These are phyloP conservation scores for Lojkania enalia DNA, from an alignment of 2,329 filamentous ascomycete genomes.

Conservation along the genomic window DNA sequence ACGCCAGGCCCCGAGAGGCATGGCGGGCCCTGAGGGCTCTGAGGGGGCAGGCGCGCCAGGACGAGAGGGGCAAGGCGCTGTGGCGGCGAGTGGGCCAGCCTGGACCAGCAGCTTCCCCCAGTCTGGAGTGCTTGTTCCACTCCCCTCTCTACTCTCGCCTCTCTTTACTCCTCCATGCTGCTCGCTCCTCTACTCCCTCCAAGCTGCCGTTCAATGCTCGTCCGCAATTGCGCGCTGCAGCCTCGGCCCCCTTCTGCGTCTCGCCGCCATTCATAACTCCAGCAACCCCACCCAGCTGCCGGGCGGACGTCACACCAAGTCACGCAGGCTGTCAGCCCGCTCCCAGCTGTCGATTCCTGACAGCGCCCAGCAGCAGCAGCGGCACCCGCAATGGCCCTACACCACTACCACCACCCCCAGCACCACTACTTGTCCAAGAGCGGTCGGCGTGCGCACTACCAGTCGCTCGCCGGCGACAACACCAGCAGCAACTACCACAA, in stretches of 20 bases:
- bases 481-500: too few relatives aligned
- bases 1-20: too few relatives aligned
- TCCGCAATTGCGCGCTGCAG: background rate
- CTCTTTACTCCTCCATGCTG: background rate
- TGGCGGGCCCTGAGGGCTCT: too few relatives aligned
- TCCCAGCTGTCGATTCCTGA: slow-evolving; percentile 22
- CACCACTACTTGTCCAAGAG: background rate
- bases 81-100: too few relatives aligned
- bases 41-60: too few relatives aligned
- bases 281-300: background rate
- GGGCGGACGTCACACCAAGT: slow-evolving; percentile 5
- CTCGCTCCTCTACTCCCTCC: background rate
- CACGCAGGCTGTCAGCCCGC: background rate
- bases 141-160: background rate
- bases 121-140: too few relatives aligned
- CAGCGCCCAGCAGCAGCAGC: slow-evolving; percentile 18
- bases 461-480: background rate
- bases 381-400: background rate
- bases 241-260: background rate
- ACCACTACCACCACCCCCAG: background rate
- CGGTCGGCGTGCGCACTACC: background rate
- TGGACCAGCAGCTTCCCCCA: too few relatives aligned
- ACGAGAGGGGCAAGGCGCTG: too few relatives aligned
- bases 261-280: background rate
- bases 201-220: background rate